A percentile compares a stretch with the other conserved stretches of the same genome.
Evolutionary conservation across 2,329 filamentous ascomycete genomes (phyloP).

Genomic region (Fonsecaea nubica): DNA sequence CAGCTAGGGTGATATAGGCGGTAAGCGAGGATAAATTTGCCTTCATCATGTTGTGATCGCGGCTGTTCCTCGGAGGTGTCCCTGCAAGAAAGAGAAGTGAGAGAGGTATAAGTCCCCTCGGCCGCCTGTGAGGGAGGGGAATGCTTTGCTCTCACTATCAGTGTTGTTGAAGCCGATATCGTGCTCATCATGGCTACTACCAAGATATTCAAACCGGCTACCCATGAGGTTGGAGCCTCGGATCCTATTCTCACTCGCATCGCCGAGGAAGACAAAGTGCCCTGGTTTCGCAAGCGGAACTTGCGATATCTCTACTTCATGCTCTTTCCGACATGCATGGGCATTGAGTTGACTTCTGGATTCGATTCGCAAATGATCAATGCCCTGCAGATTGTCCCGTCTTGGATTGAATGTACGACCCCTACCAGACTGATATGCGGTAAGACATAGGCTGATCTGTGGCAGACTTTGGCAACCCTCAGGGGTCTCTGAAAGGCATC

Average conservation of each 20-base stretch:
- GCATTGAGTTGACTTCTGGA: conserved; percentile 67
- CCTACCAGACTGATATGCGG: background rate
- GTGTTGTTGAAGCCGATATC: background rate
- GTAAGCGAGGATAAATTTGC: conserved; percentile 18
- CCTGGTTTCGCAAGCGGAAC: conserved; percentile 67
- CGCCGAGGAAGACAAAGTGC: conserved; percentile 46
- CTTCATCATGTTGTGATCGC: conserved; percentile 9
- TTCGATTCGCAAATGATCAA: conserved; percentile 63
- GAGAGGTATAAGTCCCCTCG: conserved; percentile 5
- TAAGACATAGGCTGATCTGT: background rate
- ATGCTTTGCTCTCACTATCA: background rate
- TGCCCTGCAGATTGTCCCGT: conserved; percentile 50
- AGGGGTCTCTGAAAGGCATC: conserved; percentile 58
- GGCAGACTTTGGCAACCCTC: conserved; percentile 54
- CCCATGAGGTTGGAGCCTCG: conserved; percentile 24
- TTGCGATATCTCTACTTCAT: conserved; percentile 63
- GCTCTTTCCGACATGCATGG: conserved; percentile 66
- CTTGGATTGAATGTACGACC: conserved; percentile 49
- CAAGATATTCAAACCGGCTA: conserved; percentile 24
- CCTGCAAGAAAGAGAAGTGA: conserved; percentile 5
- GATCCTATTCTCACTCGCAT: conserved; percentile 32
- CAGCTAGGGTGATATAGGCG: conserved; percentile 10
- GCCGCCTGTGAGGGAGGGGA: background rate
- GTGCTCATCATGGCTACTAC: conserved; percentile 15
- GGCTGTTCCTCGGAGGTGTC: conserved; percentile 3